Evolutionary conservation across 108 stramenopile genomes (phyloP).

Genomic region (Skeletonema costatum): DNA sequence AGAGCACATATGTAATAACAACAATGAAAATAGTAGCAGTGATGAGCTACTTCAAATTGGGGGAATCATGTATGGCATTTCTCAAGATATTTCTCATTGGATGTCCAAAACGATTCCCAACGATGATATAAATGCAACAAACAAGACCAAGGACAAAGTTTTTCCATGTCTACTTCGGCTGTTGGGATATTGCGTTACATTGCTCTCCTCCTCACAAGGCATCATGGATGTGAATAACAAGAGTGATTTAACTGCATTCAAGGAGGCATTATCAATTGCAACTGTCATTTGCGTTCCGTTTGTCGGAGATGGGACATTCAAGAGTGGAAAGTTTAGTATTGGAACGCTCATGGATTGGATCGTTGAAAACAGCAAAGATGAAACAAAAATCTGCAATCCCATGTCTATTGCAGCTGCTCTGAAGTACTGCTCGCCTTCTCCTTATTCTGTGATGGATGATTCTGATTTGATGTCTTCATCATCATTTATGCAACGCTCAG

Average conservation of each 20-base stretch:
- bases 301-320: constrained; percentile 35
- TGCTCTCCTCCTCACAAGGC: not conserved
- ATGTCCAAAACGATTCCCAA: not conserved
- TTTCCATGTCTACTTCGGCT: not conserved
- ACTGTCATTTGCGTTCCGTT: constrained; percentile 32
- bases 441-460: not conserved
- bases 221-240: not conserved
- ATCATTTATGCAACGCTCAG: constrained; percentile 30
- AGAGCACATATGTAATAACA: not conserved
- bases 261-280: constrained; percentile 25
- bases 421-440: constrained; percentile 11
- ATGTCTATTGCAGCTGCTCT: constrained; percentile 27
- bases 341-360: constrained; percentile 43
- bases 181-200: not conserved
- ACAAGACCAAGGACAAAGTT: not conserved
- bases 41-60: not conserved
- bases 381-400: not conserved
- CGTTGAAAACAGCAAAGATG: not conserved
- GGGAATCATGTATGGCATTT: not conserved
- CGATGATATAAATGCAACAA: not conserved
- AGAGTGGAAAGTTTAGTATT: constrained; percentile 24
- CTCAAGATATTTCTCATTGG: not conserved
- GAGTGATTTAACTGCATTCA: not conserved
- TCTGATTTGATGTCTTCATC: constrained; percentile 5
- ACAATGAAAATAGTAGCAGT: not conserved